Percentiles rank a stretch among this genome's conserved stretches.
Conservation (phyloP, 2,329 filamentous ascomycete species). For the Colletotrichum sp. region DNA sequence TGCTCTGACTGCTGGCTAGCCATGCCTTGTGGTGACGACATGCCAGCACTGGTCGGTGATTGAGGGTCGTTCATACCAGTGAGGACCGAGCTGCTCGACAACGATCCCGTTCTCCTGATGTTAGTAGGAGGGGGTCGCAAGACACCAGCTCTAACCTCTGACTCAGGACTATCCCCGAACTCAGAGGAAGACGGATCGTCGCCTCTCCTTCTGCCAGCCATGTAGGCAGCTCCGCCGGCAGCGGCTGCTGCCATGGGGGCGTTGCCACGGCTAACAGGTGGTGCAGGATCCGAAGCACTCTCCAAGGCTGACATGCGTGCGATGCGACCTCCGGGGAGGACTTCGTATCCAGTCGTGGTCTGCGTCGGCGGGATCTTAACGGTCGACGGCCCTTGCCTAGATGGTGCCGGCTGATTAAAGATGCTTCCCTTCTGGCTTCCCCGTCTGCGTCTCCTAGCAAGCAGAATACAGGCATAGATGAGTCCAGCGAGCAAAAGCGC, state of each 20-base stretch:
- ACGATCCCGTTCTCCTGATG: conserved; percentile 80
- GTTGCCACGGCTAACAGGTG: conserved; percentile 34
- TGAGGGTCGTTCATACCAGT: conserved; percentile 69
- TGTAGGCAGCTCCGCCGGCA: conserved; percentile 54
- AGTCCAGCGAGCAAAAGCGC: conserved; percentile 72
- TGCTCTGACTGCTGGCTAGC: conserved; percentile 94
- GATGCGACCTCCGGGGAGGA: conserved; percentile 86
- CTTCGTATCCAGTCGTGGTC: conserved; percentile 64
- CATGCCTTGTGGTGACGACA: conserved; percentile 84
- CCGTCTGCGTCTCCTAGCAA: conserved; percentile 54
- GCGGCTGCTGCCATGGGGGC: conserved; percentile 38
- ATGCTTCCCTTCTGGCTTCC: conserved; percentile 73
- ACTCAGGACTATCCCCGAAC: conserved; percentile 74
- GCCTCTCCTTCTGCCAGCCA: conserved; percentile 48
- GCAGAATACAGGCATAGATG: conserved; percentile 69
- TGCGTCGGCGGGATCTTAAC: conserved; percentile 37
- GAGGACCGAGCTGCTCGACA: conserved; percentile 84
- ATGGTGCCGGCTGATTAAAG: conserved; percentile 88
- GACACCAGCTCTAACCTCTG: conserved; percentile 60
- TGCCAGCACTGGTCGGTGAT: conserved; percentile 75
- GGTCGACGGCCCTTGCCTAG: conserved; percentile 54
- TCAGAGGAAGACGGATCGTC: conserved; percentile 72
- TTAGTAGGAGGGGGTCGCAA: conserved; percentile 63
- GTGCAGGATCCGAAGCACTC: conserved; percentile 68
- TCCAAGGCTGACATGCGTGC: conserved; percentile 96